Evolutionary conservation across 1,284 basidiomycete genomes (phyloP), one percentile per base, ranked within the genome.

Genomic region (Chiua sp.): DNA sequence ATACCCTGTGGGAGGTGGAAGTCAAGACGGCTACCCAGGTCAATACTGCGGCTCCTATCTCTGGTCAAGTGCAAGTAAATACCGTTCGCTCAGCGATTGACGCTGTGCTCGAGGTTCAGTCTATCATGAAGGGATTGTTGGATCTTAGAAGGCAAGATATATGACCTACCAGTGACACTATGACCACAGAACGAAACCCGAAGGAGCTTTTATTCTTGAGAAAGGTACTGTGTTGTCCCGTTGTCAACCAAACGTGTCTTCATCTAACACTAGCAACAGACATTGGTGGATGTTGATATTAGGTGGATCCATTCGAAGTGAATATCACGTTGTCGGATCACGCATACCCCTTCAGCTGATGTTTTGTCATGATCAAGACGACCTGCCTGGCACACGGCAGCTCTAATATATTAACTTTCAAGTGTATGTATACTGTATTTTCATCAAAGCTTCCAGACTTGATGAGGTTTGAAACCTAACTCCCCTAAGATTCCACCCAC

Each of bases 1-100:
- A 91, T 64, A 90, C 90, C 0, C 78, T 91, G 12, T 93, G 91
- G 91, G 87, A 92, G 70, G 90, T 93, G 39, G 89, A 93, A 75
- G 91, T 92, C 51, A 92, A 90, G 73, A 91, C 90, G 2, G 88
- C 90, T 4, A 80, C 81, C 8, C 91, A 91, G 7, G 85, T 90
- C 46, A 82, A 87, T 23, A 91, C 89, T 57, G 89, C 87, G 2
- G 88, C 86, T 68, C 87, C 91, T 63, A 85, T 80, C 5, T 86
- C 87, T 4, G 77, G 92, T 15, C 79, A 82, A 55, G 63, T 73
- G 18, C 71, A 74, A 56, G 59, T 61, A 18, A 72, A 76, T 48
- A 72, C 74, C 16, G 71, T 76, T 15, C 71, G 71, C 20, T 69
- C 70, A 10, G 82, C 84, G 12, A 84, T 91, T 30, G 87, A 91